These are phyloP conservation scores for Aspergillus pseudonomiae DNA, from an alignment of 2,329 filamentous ascomycete species.

Conservation along the genomic window DNA sequence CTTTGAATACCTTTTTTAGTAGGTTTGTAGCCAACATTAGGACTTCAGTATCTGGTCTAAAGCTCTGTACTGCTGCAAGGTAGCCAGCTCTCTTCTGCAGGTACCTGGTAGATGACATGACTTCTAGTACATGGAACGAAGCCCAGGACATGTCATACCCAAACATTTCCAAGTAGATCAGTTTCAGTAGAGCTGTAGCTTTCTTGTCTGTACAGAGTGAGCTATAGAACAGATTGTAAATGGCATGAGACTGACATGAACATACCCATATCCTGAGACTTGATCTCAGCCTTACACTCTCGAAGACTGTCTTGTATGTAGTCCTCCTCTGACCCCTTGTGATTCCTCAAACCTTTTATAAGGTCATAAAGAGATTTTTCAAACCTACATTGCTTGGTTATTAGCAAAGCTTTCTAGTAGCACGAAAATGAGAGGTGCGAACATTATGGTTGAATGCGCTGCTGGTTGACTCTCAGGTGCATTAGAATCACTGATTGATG, in stretches of 20 bases:
- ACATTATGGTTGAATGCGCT: conserved; percentile 16
- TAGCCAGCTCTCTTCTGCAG: conserved; percentile 95
- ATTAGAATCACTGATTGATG: not conserved
- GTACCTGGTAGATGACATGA: conserved; percentile 96
- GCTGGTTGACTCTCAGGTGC: not conserved
- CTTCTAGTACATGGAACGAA: conserved; percentile 95
- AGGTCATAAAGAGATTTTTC: conserved; percentile 99
- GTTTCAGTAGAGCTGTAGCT: conserved; percentile 90
- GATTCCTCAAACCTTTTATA: conserved; percentile 90
- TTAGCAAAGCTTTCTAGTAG: not conserved
- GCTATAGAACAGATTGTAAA: not conserved
- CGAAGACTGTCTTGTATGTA: conserved; percentile 92
- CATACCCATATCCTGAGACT: conserved; percentile 87
- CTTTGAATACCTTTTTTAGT: conserved; percentile 74
- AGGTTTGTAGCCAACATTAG: conserved; percentile 97
- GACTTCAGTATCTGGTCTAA: conserved; percentile 92
- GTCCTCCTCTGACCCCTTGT: conserved; percentile 92
- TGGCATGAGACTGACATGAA: conserved; percentile 7
- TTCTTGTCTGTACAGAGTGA: conserved; percentile 71
- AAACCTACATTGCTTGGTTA: conserved; percentile 66
- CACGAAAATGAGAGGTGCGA: not conserved
- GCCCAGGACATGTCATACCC: conserved; percentile 99
- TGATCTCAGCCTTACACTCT: conserved; percentile 93
- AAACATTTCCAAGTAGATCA: conserved; percentile 98
- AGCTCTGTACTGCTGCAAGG: conserved; percentile 92